Evolutionary conservation across 1,284 basidiomycete genomes (phyloP), one percentile per base, ranked within the genome.

Genomic region (Rhodofomes roseus): DNA sequence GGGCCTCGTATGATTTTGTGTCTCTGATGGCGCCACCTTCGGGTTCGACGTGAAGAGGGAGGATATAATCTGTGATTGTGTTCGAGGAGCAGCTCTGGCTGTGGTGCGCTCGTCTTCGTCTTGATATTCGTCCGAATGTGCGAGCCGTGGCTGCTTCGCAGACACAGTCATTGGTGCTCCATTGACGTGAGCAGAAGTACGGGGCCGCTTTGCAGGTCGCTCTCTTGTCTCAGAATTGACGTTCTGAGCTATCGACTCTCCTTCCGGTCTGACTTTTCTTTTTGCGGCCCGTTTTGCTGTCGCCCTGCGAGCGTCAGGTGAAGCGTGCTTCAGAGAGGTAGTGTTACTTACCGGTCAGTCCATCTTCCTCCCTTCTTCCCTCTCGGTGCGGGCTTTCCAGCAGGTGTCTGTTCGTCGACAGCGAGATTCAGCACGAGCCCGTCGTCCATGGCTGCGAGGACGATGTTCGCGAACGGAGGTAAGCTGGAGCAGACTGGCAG

Each of bases 41-140:
- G 87, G 92, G 68, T 92, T 93, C 61, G 85, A 92, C 0, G 93
- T 87, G 78, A 98, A 98, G 3, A 98, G 81, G 2, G 94, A 96
- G 0, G 95, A 97, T 65, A 97, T 93, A 62, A 95, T 79, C 70
- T 95, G 92, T 4, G 82, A 79, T 5, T 79, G 76, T 48, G 75
- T 76, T 43, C 74, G 68, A 65, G 72, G 63, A 62, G 68, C 62
- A 64, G 66, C 60, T 63, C 2, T 25, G 14, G 23, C 29, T 14
- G 71, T 55, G 12, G 60, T 51, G 22, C 63, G 62, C 44, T 66
- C 65, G 18, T 61, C 59, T 51, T 54, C 57, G 43, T 64, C 46
- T 29, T 27, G 25, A 48, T 44, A n/a, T 23, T 44, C 22, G 1
- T 14, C 18, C 25, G 16, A 65, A 46, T 65, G 61, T 39, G 65